phyloP scores from a whole-genome alignment of 352 stramenopile species.

The Pythium rhizo-oryzae region DNA sequence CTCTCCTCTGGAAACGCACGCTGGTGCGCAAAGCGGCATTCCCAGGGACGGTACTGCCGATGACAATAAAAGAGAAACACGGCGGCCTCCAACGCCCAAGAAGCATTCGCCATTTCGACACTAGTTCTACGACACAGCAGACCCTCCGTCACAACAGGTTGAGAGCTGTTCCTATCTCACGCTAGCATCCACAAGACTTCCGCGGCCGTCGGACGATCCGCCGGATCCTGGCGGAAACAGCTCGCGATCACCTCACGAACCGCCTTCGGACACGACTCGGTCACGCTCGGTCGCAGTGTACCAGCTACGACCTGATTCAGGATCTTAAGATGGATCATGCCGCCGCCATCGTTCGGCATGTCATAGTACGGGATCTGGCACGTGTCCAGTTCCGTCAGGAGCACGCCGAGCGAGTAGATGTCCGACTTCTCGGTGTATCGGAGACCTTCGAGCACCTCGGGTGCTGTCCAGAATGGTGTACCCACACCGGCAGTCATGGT shows the following conservation, averaged over 20 bases:
- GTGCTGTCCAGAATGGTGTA: conserved; percentile 16
- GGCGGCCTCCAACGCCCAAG: too few relatives aligned
- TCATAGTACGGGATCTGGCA: conserved; percentile 28
- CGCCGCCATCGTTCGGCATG: background rate
- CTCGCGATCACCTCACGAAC: background rate
- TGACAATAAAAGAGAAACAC: too few relatives aligned
- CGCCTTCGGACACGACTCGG: conserved; percentile 5
- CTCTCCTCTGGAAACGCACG: too few relatives aligned
- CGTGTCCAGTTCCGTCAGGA: conserved; percentile 35
- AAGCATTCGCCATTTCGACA: too few relatives aligned
- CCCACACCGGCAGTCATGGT: conserved; percentile 1
- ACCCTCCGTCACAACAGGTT: too few relatives aligned
- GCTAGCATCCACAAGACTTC: conserved; percentile 7
- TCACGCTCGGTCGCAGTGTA: conserved; percentile 1
- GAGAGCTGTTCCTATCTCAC: too few relatives aligned
- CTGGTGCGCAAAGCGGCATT: too few relatives aligned
- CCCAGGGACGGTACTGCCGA: too few relatives aligned
- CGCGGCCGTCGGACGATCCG: conserved; percentile 5
- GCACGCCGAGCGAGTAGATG: conserved; percentile 21
- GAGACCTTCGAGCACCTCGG: conserved; percentile 15
- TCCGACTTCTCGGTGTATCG: conserved; percentile 13
- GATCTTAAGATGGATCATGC: conserved; percentile 16
- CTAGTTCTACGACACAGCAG: too few relatives aligned
- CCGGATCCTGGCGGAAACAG: conserved; percentile 13
- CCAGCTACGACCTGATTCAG: conserved; percentile 13